These are phyloP conservation scores for Malassezia globosa DNA, from an alignment of 1,284 basidiomycete genomes.

Conservation along the genomic window DNA sequence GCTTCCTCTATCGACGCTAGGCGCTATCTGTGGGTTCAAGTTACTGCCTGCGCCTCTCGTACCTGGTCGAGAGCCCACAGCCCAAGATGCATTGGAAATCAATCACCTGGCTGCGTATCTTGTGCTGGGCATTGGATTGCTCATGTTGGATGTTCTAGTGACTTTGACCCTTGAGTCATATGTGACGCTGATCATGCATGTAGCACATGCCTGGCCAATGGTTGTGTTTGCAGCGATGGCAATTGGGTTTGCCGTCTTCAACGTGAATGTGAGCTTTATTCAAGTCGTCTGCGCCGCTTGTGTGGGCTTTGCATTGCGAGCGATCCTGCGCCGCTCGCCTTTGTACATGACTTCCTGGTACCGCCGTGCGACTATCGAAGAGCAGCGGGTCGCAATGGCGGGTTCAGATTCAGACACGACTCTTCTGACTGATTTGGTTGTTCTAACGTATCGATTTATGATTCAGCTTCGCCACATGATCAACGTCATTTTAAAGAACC, in stretches of 20 bases:
- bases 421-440: slow-evolving; percentile 5
- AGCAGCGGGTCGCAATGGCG: slow-evolving; percentile 3
- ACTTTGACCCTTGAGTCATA: slow-evolving; percentile 38
- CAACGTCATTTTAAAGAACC: slow-evolving; percentile 75
- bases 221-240: slow-evolving; percentile 27
- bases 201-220: slow-evolving; percentile 39
- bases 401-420: slow-evolving; percentile 8
- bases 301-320: slow-evolving; percentile 32
- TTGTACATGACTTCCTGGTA: slow-evolving; percentile 28
- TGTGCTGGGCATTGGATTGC: slow-evolving; percentile 28
- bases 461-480: slow-evolving; percentile 48
- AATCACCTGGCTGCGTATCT: slow-evolving; percentile 35
- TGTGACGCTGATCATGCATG: slow-evolving; percentile 27
- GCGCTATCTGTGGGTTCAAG: slow-evolving; percentile 22
- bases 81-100: slow-evolving; percentile 13
- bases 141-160: slow-evolving; percentile 39
- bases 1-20: slow-evolving; percentile 24
- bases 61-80: slow-evolving; percentile 3
- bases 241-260: slow-evolving; percentile 38
- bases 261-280: slow-evolving; percentile 19
- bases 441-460: slow-evolving; percentile 1
- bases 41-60: slow-evolving; percentile 20
- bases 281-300: slow-evolving; percentile 22
- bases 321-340: slow-evolving; percentile 37
- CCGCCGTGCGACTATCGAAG: slow-evolving; percentile 3